Evolutionary conservation across 805 yeast genomes (phyloP).

Genomic region (Limtongia smithiae): DNA sequence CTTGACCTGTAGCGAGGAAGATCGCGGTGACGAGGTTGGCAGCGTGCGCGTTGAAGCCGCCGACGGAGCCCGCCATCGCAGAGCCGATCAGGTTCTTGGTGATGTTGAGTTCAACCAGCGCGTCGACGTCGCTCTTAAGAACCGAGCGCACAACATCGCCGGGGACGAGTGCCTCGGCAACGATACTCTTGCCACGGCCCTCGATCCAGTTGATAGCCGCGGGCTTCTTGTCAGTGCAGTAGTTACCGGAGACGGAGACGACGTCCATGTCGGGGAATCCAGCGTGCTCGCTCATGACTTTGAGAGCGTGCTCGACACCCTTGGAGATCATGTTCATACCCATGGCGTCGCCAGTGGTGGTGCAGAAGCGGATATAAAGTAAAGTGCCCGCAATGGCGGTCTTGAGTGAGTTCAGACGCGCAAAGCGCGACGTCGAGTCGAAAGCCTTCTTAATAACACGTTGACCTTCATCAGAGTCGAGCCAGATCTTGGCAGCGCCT

Average conservation of each 20-base stretch:
- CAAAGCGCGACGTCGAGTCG: constrained; percentile 95
- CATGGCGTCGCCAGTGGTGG: constrained; percentile 99
- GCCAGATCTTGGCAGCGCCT: constrained; percentile 92
- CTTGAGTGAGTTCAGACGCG: constrained; percentile 83
- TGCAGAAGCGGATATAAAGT: constrained; percentile 85
- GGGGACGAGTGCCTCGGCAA: constrained; percentile 92
- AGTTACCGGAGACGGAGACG: constrained; percentile 92
- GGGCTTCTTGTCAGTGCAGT: constrained; percentile 95
- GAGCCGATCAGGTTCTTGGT: constrained; percentile 91
- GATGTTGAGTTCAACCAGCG: constrained; percentile 83
- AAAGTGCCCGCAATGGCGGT: constrained; percentile 93
- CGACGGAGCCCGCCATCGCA: constrained; percentile 97
- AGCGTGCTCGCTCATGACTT: constrained; percentile 77
- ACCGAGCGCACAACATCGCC: constrained; percentile 74
- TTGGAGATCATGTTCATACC: constrained; percentile 99
- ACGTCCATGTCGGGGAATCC: constrained; percentile 94
- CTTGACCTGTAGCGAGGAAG: constrained; percentile 94
- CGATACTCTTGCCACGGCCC: constrained; percentile 97
- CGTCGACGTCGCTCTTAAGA: constrained; percentile 86
- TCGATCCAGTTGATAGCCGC: constrained; percentile 99
- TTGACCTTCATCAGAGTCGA: constrained; percentile 94
- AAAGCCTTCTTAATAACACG: constrained; percentile 77
- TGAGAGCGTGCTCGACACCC: constrained; percentile 87
- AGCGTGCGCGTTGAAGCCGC: constrained; percentile 98
- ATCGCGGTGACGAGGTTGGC: constrained; percentile 95